Conservation (phyloP, 2,329 filamentous ascomycete species). For the Talaromyces albobiverticillius region DNA sequence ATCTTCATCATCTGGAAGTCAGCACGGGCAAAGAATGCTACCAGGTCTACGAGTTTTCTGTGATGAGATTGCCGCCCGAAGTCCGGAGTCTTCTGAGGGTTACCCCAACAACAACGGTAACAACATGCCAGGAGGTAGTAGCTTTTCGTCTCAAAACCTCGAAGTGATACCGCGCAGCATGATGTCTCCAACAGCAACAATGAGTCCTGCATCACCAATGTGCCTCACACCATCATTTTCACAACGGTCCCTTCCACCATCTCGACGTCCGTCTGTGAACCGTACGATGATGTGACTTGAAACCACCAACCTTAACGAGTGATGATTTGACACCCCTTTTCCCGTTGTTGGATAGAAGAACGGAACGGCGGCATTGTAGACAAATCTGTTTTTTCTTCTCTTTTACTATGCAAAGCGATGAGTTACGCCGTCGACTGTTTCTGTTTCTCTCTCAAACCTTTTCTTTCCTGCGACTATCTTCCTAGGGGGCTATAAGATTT, state of each 20-base stretch:
- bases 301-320: conserved; percentile 5
- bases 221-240: conserved; percentile 29
- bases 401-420: neutral
- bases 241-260: conserved; percentile 18
- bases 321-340: conserved; percentile 9
- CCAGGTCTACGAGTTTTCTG: conserved; percentile 36
- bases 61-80: conserved; percentile 28
- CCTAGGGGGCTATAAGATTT: neutral
- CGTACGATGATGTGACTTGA: conserved; percentile 13
- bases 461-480: neutral
- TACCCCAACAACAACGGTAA: conserved; percentile 20
- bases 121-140: conserved; percentile 22
- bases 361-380: conserved; percentile 11
- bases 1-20: neutral
- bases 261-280: conserved; percentile 30
- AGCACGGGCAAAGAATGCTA: conserved; percentile 28
- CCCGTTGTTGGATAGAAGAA: conserved; percentile 1
- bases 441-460: neutral
- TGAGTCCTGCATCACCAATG: conserved; percentile 33
- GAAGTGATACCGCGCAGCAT: conserved; percentile 28
- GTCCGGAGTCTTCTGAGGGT: conserved; percentile 21
- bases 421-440: neutral
- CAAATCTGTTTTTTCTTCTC: neutral
- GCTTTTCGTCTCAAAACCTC: conserved; percentile 20
- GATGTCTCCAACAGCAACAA: conserved; percentile 28